Evolutionary conservation across 1,284 basidiomycete genomes (phyloP).

Genomic region (Heterobasidion occidentale): DNA sequence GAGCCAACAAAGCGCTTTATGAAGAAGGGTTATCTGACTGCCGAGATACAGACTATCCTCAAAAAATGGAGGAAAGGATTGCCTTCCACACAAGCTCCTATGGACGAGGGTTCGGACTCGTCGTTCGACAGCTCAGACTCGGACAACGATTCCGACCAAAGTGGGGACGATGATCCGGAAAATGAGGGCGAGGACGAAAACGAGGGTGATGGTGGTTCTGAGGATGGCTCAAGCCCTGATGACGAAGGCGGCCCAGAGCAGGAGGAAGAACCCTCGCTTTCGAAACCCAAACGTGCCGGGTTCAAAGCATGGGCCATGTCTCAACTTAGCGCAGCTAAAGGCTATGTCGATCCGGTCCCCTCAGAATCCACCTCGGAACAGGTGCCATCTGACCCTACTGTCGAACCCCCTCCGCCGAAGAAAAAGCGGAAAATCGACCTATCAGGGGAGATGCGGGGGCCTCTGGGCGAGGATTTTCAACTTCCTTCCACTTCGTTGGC

Average conservation of each 20-base stretch:
- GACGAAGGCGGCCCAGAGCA: conserved; percentile 10
- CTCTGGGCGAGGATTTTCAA: conserved; percentile 58
- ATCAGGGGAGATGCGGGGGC: conserved; percentile 47
- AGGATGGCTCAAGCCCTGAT: conserved; percentile 10
- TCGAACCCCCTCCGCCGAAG: conserved; percentile 17
- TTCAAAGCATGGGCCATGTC: conserved; percentile 86
- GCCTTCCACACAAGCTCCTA: conserved; percentile 4
- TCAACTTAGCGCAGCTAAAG: conserved; percentile 58
- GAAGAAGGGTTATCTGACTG: background rate
- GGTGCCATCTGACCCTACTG: conserved; percentile 2
- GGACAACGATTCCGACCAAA: conserved; percentile 40
- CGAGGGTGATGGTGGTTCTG: conserved; percentile 14
- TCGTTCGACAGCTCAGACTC: conserved; percentile 78
- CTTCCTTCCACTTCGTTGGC: conserved; percentile 59
- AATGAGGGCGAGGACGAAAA: background rate
- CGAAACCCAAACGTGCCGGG: conserved; percentile 28
- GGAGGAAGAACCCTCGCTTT: conserved; percentile 7
- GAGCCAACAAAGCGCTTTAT: conserved; percentile 7
- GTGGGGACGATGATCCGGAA: conserved; percentile 14
- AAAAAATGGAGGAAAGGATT: conserved; percentile 22
- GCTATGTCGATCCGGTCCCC: conserved; percentile 29
- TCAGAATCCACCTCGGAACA: conserved; percentile 7
- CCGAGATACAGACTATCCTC: conserved; percentile 11
- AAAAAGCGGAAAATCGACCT: conserved; percentile 36
- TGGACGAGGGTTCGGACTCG: conserved; percentile 38